These are phyloP conservation scores for Crepidotus variabilis DNA, from an alignment of 768 basidiomycete species.

Conservation along the genomic window DNA sequence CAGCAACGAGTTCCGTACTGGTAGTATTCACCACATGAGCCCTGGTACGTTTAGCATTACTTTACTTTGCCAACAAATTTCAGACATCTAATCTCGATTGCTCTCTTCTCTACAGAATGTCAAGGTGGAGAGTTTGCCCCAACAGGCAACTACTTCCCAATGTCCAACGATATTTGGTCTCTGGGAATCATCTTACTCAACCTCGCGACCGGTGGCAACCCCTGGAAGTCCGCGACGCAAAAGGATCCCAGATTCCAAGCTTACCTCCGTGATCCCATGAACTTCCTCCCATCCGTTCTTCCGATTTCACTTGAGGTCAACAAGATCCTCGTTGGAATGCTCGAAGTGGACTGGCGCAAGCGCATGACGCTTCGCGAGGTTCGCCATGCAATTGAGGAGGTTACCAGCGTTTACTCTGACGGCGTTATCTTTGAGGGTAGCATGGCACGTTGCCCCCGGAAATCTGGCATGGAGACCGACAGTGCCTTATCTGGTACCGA, in stretches of 20 bases:
- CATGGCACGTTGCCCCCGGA: slow-evolving; percentile 75
- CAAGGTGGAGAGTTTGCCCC: slow-evolving; percentile 80
- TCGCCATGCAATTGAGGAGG: slow-evolving; percentile 48
- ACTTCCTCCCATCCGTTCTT: slow-evolving; percentile 82
- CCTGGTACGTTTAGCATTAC: slow-evolving; percentile 55
- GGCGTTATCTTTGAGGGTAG: slow-evolving; percentile 73
- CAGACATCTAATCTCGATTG: background rate
- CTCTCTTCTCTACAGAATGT: slow-evolving; percentile 59
- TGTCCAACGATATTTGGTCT: slow-evolving; percentile 95
- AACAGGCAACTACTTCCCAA: slow-evolving; percentile 77
- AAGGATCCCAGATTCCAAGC: slow-evolving; percentile 92
- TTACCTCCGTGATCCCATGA: slow-evolving; percentile 69
- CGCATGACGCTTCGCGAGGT: slow-evolving; percentile 47
- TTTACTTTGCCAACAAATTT: background rate
- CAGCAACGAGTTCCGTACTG: slow-evolving; percentile 91
- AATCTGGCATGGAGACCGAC: slow-evolving; percentile 68
- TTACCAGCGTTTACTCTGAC: slow-evolving; percentile 64
- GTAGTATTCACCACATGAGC: slow-evolving; percentile 96
- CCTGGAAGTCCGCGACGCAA: slow-evolving; percentile 91
- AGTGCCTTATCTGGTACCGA: slow-evolving; percentile 51
- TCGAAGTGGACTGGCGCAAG: slow-evolving; percentile 49
- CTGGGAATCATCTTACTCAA: slow-evolving; percentile 96
- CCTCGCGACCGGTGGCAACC: slow-evolving; percentile 94
- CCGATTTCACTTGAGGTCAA: slow-evolving; percentile 79
- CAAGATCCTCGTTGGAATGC: slow-evolving; percentile 73